Evolutionary conservation across 345 rosid species (phyloP).

Genomic region (Lepidium africanum): DNA sequence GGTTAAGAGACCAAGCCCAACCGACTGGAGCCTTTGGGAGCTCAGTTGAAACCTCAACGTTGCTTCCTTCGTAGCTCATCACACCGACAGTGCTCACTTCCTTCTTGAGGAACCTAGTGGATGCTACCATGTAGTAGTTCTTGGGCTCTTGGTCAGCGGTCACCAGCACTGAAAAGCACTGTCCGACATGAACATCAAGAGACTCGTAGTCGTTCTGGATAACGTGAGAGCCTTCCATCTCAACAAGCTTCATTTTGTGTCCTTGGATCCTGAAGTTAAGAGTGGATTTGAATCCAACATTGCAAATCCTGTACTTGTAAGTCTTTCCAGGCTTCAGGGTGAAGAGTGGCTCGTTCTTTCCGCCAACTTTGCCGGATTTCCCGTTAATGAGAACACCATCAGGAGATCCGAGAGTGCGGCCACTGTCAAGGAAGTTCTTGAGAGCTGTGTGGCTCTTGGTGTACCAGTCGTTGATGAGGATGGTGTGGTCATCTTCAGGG

Average conservation of each 20-base stretch:
- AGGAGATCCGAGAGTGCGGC: conserved; percentile 45
- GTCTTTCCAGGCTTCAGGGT: conserved; percentile 61
- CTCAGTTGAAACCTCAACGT: conserved; percentile 27
- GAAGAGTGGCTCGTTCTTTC: conserved; percentile 36
- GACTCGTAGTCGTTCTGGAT: conserved; percentile 62
- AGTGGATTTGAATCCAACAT: conserved; percentile 46
- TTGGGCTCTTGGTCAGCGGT: conserved; percentile 46
- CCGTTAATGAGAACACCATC: conserved; percentile 63
- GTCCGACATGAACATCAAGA: conserved; percentile 64
- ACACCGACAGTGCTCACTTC: conserved; percentile 34
- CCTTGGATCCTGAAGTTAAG: conserved; percentile 66
- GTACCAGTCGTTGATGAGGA: conserved; percentile 60
- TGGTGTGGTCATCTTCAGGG: conserved; percentile 51
- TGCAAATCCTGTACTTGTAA: conserved; percentile 61
- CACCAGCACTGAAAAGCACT: conserved; percentile 53
- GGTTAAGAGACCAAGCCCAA: conserved; percentile 77
- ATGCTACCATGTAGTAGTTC: conserved; percentile 58
- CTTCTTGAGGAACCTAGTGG: conserved; percentile 48
- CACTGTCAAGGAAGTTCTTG: conserved; percentile 41
- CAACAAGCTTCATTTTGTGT: conserved; percentile 66
- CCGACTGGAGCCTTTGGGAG: conserved; percentile 50
- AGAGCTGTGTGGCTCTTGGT: conserved; percentile 45
- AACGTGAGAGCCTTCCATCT: conserved; percentile 68
- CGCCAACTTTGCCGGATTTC: conserved; percentile 33
- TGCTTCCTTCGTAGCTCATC: conserved; percentile 41